Conservation (phyloP, 2,329 filamentous ascomycete species). For the Orbilia ellipsospora region DNA sequence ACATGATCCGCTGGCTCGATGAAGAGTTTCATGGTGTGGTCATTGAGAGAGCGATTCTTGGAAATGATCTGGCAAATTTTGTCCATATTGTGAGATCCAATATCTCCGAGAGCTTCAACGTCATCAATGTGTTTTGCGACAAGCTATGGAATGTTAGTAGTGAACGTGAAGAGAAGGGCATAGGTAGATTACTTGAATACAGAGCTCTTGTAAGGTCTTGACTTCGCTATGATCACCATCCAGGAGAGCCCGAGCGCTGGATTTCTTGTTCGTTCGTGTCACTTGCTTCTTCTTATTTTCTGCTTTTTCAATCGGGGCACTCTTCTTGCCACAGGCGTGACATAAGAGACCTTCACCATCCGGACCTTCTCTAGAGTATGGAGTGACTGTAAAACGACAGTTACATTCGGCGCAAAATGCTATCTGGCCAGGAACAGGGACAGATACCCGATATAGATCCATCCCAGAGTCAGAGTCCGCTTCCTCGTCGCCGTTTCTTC, state of each 20-base stretch:
- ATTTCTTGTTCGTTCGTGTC: conserved; percentile 55
- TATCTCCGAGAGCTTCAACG: conserved; percentile 58
- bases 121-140: conserved; percentile 58
- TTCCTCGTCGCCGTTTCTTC: conserved; percentile 6
- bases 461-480: conserved; percentile 18
- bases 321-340: conserved; percentile 57
- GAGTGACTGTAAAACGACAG: conserved; percentile 58
- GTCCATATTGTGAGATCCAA: conserved; percentile 57
- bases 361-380: conserved; percentile 55
- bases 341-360: conserved; percentile 58
- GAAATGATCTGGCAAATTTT: conserved; percentile 59
- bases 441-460: neutral
- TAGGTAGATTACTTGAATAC: conserved; percentile 55
- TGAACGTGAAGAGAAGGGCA: neutral
- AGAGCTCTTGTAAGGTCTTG: conserved; percentile 57
- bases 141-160: conserved; percentile 44
- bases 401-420: conserved; percentile 58
- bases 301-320: conserved; percentile 52
- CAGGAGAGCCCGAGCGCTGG: conserved; percentile 52
- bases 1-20: conserved; percentile 55
- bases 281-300: conserved; percentile 55
- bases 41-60: conserved; percentile 58
- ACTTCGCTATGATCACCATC: conserved; percentile 56
- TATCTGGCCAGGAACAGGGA: conserved; percentile 57
- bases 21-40: conserved; percentile 58